A percentile compares a stretch with the other conserved stretches of the same genome.
These are phyloP conservation scores for Boletus insuetus DNA, from an alignment of 768 basidiomycete genomes.

Conservation along the genomic window DNA sequence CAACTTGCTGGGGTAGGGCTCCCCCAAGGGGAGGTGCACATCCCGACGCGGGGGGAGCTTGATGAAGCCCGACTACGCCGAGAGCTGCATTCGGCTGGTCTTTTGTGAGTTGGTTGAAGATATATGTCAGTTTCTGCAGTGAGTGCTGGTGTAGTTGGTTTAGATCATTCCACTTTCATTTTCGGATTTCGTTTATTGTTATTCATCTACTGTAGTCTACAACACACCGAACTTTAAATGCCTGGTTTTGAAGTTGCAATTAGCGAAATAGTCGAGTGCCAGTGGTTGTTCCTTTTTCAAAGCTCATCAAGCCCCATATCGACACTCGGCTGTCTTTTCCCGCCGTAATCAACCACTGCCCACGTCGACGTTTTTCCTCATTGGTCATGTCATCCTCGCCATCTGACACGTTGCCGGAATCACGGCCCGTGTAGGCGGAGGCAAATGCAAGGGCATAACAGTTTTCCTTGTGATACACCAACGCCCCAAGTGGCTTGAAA, in stretches of 20 bases:
- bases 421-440: slow-evolving; percentile 11
- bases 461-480: slow-evolving; percentile 76
- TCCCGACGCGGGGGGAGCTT: slow-evolving; percentile 31
- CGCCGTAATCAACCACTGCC: slow-evolving; percentile 63
- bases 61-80: slow-evolving; percentile 47
- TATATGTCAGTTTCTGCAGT: slow-evolving; percentile 6
- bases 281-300: slow-evolving; percentile 9
- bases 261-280: not conserved
- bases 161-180: not conserved
- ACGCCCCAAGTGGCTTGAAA: slow-evolving; percentile 79
- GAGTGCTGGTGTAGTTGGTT: not conserved
- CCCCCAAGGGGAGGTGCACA: slow-evolving; percentile 4
- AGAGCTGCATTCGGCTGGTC: slow-evolving; percentile 53
- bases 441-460: slow-evolving; percentile 80
- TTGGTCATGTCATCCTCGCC: slow-evolving; percentile 37
- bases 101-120: slow-evolving; percentile 35
- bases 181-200: slow-evolving; percentile 12
- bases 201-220: slow-evolving; percentile 19
- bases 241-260: not conserved
- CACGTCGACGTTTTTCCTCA: slow-evolving; percentile 43
- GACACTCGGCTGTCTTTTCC: slow-evolving; percentile 69
- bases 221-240: slow-evolving; percentile 6
- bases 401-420: slow-evolving; percentile 15
- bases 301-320: slow-evolving; percentile 63
- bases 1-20: slow-evolving; percentile 37